Conservation (phyloP, 495 filamentous ascomycete genomes). For the Xylona heveae region DNA sequence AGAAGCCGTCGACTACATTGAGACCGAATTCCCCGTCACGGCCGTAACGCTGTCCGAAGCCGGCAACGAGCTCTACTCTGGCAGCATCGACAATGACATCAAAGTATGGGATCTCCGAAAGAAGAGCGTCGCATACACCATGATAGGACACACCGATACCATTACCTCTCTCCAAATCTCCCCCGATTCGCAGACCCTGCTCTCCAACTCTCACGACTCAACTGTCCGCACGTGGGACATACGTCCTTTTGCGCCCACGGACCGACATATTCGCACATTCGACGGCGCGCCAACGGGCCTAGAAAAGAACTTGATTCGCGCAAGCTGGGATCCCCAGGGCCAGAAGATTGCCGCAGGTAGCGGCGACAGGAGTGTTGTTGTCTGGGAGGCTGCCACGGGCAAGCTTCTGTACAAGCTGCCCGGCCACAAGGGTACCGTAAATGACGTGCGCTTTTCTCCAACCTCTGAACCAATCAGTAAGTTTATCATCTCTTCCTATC, state of each 20-base stretch:
- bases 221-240: constrained; percentile 94
- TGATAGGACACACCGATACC: constrained; percentile 81
- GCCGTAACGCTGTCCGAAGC: constrained; percentile 78
- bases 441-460: constrained; percentile 81
- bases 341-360: constrained; percentile 75
- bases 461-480: constrained; percentile 69
- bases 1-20: constrained; percentile 63
- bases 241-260: constrained; percentile 73
- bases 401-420: constrained; percentile 89
- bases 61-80: constrained; percentile 87
- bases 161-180: constrained; percentile 78
- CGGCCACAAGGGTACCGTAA: constrained; percentile 88
- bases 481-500: constrained; percentile 24
- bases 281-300: constrained; percentile 72
- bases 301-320: constrained; percentile 80
- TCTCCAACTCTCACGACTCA: constrained; percentile 86
- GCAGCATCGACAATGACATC: constrained; percentile 92
- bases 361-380: constrained; percentile 71
- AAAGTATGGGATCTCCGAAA: constrained; percentile 94
- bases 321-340: constrained; percentile 78
- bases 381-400: constrained; percentile 68
- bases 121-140: constrained; percentile 63
- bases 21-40: constrained; percentile 85
- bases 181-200: constrained; percentile 71
- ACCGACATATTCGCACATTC: constrained; percentile 65